Evolutionary conservation across 2,329 filamentous ascomycete species (phyloP).

Genomic region (Didymella arachidicola): DNA sequence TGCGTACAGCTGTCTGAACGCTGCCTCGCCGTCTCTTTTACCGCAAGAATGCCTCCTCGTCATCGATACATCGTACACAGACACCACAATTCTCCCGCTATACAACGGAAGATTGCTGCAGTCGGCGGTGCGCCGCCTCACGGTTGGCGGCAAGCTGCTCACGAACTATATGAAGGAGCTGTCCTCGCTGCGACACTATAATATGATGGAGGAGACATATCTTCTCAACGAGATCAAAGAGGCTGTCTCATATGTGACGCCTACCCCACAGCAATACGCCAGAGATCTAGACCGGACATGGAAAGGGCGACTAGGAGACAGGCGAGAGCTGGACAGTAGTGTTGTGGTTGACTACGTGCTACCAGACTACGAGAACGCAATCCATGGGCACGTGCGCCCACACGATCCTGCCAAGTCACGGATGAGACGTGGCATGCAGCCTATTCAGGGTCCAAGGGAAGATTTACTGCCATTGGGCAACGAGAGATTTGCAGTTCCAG

Average conservation of each 20-base stretch:
- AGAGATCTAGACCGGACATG: constrained; percentile 81
- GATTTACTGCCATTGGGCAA: constrained; percentile 88
- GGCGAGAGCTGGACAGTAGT: constrained; percentile 58
- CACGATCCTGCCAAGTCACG: constrained; percentile 74
- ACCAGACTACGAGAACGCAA: constrained; percentile 74
- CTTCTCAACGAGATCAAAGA: constrained; percentile 98
- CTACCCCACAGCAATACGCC: constrained; percentile 68
- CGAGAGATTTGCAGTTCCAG: constrained; percentile 88
- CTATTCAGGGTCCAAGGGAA: constrained; percentile 64
- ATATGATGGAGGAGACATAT: constrained; percentile 92
- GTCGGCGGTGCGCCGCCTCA: constrained; percentile 80
- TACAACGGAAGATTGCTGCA: constrained; percentile 83
- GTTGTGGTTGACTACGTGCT: constrained; percentile 92
- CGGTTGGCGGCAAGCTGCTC: constrained; percentile 89
- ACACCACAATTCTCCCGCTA: constrained; percentile 88
- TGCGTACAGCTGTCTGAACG: constrained; percentile 70
- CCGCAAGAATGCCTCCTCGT: constrained; percentile 85
- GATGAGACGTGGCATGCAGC: constrained; percentile 59
- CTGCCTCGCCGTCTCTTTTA: constrained; percentile 54
- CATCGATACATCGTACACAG: constrained; percentile 90
- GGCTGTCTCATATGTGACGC: constrained; percentile 80
- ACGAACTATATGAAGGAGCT: constrained; percentile 93
- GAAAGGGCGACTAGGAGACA: constrained; percentile 69
- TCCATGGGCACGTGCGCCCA: constrained; percentile 75
- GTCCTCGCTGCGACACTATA: constrained; percentile 89